Base-by-base conservation (phyloP, 1,284 basidiomycete species). In the Sporisorium exsertum region DNA sequence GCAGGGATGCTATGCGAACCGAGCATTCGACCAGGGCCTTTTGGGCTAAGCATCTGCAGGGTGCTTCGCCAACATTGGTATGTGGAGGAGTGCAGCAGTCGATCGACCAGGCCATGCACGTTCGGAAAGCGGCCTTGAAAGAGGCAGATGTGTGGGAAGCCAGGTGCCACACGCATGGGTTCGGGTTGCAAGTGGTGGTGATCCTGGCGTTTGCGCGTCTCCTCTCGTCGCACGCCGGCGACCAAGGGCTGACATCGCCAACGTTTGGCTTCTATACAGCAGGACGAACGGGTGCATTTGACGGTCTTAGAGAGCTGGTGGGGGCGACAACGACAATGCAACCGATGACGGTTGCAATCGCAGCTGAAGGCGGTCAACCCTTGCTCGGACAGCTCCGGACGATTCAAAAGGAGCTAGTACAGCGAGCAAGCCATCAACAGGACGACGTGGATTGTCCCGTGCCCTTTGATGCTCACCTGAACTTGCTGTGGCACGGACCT, bases 201-300 rank as follows among this genome's bases (percentile, higher is more conserved):
- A 54, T 64, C 10, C 55, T 58, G 18, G 60, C 60, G 18, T 63
- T 56, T n/a, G 60, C 60, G 15, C 35, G 53, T n/a, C 53, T 63
- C 5, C 53, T 63, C 6, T 63, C 60, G 27, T 50, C 53, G 1
- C 7, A 33, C n/a, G 46, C 35, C 12, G 20, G 24, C 26, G 27
- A 40, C 2, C 10, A 26, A 16, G 18, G 18, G 42, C 49, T 33
- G 5, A 33, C 15, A 20, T 64, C 55, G 20, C 62, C 62, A 3
- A 64, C 62, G 9, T 64, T 64, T 20, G 62, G 62, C 10, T 58
- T 64, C 32, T 64, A 58, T 20, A 64, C 62, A 18, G 47, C 62
- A 37, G 62, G 62, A 40, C 49, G 62, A 35, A 52, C 62, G 3
- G 24, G 33, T 45, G 50, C 49, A 10, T 45, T 64, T 16, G 50